These are phyloP conservation scores for Vaccinium macrocarpon DNA, from an alignment of 148 eudicot genomes.

Conservation along the genomic window DNA sequence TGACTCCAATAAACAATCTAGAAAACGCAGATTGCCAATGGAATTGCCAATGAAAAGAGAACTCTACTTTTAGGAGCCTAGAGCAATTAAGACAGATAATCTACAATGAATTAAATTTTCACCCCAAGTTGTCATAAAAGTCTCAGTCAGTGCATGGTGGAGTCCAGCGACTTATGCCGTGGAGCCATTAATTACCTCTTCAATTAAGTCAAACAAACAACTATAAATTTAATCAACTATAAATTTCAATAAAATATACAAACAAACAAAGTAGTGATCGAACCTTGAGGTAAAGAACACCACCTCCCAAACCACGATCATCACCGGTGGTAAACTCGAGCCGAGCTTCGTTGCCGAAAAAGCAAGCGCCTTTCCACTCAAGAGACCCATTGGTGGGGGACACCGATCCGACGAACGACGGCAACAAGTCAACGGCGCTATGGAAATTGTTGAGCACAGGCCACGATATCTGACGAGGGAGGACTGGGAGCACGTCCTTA, in stretches of 20 bases:
- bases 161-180: neutral
- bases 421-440: slow-evolving; percentile 83
- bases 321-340: slow-evolving; percentile 53
- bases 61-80: too few species aligned
- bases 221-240: neutral
- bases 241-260: neutral
- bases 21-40: too few species aligned
- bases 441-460: slow-evolving; percentile 83
- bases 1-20: too few species aligned
- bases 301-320: slow-evolving; percentile 77
- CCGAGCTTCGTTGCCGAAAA: slow-evolving; percentile 56
- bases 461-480: slow-evolving; percentile 87
- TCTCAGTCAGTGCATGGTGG: neutral
- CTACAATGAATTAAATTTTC: neutral
- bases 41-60: too few species aligned
- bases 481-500: slow-evolving; percentile 78
- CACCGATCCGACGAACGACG: slow-evolving; percentile 77
- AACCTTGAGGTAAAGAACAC: slow-evolving; percentile 71
- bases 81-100: neutral
- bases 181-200: neutral
- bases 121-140: neutral
- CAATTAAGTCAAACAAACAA: neutral
- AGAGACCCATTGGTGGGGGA: slow-evolving; percentile 47
- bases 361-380: slow-evolving; percentile 93
- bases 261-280: neutral